Evolutionary conservation across 2,329 filamentous ascomycete species (phyloP).

Genomic region (Colletotrichum echinochloae): DNA sequence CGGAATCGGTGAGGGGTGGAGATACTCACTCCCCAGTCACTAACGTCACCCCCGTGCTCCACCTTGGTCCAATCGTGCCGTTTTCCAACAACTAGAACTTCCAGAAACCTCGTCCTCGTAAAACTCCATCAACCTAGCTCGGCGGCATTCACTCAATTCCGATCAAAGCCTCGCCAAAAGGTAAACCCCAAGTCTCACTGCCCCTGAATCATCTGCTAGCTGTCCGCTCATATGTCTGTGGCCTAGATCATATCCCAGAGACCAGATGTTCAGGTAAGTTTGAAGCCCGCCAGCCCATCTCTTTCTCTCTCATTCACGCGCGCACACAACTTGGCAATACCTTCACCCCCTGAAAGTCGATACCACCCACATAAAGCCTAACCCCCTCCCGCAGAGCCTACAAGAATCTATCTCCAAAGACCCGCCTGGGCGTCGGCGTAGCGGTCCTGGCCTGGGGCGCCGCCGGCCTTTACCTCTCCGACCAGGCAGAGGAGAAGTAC

Average conservation of each 20-base stretch:
- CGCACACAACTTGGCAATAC: neutral
- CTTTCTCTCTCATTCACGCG: neutral
- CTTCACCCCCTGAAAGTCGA: neutral
- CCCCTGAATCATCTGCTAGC: neutral
- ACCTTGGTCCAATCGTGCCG: neutral
- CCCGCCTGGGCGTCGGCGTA: slow-evolving; percentile 77
- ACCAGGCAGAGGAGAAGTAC: slow-evolving; percentile 78
- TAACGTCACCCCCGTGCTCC: neutral
- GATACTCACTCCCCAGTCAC: neutral
- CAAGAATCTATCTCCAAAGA: slow-evolving; percentile 76
- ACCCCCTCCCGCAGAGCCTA: slow-evolving; percentile 69
- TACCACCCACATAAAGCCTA: neutral
- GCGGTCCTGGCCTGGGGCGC: slow-evolving; percentile 82
- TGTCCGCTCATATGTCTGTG: neutral
- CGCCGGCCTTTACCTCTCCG: slow-evolving; percentile 78
- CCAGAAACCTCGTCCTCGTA: slow-evolving; percentile 1
- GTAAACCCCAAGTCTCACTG: neutral
- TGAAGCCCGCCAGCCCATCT: slow-evolving; percentile 1
- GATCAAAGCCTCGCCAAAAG: neutral
- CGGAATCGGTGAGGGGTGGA: neutral
- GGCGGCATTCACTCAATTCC: neutral
- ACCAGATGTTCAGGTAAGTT: slow-evolving; percentile 40
- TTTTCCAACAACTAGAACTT: neutral
- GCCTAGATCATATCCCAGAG: slow-evolving; percentile 2
- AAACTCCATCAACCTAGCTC: neutral